A percentile compares a stretch with the other conserved stretches of the same genome.
Evolutionary conservation across 345 rosid genomes (phyloP).

Genomic region (Sisymbrium altissimum): DNA sequence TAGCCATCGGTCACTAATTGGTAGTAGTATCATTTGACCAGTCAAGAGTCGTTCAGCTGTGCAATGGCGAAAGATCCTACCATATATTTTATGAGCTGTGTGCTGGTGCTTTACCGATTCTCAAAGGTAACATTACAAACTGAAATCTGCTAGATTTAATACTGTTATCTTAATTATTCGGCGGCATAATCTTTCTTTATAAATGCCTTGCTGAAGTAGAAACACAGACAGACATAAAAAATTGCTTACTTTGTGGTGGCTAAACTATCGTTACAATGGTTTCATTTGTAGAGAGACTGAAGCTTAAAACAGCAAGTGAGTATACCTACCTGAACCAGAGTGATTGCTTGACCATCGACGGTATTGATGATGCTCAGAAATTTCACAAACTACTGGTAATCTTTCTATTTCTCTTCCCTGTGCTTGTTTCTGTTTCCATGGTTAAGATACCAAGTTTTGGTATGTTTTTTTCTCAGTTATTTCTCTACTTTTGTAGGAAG

Average conservation of each 20-base stretch:
- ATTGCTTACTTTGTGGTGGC: neutral
- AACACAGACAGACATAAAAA: neutral
- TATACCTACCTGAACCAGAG: constrained; percentile 90
- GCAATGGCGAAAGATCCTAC: constrained; percentile 85
- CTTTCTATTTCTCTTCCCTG: neutral
- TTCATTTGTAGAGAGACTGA: constrained; percentile 62
- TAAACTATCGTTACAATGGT: neutral
- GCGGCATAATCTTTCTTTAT: neutral
- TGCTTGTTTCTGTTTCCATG: neutral
- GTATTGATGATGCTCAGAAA: constrained; percentile 70
- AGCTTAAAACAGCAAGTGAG: constrained; percentile 70
- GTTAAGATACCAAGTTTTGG: neutral
- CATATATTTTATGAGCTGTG: constrained; percentile 91
- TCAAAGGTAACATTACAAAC: constrained; percentile 59
- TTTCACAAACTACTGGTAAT: constrained; percentile 75
- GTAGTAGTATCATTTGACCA: constrained; percentile 44
- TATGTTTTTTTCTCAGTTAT: neutral
- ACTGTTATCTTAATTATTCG: neutral
- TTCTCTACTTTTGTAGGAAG: constrained; percentile 49
- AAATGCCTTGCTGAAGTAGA: constrained; percentile 5
- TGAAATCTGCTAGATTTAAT: neutral
- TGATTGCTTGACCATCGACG: constrained; percentile 65
- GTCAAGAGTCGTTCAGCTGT: constrained; percentile 94
- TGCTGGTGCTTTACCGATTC: constrained; percentile 81
- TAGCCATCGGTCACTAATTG: constrained; percentile 33